A percentile compares a stretch with the other conserved stretches of the same genome.
Evolutionary conservation across 768 basidiomycete species (phyloP).

Genomic region (Guyanaporus albipodus): DNA sequence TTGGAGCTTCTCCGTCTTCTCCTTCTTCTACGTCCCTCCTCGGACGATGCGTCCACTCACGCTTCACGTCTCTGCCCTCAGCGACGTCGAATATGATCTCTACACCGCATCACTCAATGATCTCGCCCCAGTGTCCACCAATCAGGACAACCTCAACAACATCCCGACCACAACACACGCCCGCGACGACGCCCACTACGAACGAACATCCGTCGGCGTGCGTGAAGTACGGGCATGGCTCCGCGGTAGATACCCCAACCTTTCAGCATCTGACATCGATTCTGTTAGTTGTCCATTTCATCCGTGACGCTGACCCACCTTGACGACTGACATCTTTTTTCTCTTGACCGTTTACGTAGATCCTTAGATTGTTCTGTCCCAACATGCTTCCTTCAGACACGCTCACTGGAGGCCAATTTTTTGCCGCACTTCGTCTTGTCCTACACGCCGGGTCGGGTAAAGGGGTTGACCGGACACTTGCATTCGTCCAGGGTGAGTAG

Average conservation of each 20-base stretch:
- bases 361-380: conserved; percentile 62
- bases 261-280: conserved; percentile 54
- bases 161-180: not conserved
- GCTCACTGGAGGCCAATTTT: conserved; percentile 69
- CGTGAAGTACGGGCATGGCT: conserved; percentile 76
- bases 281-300: conserved; percentile 39
- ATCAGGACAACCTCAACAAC: too few species aligned
- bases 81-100: conserved; percentile 62
- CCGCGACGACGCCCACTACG: conserved; percentile 49
- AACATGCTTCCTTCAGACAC: conserved; percentile 47
- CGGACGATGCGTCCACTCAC: conserved; percentile 58
- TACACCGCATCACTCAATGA: conserved; percentile 62
- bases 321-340: not conserved
- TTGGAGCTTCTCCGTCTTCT: too few species aligned
- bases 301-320: not conserved
- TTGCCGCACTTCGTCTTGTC: conserved; percentile 66
- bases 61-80: conserved; percentile 74
- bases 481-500: conserved; percentile 69
- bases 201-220: conserved; percentile 48
- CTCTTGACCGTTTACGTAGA: conserved; percentile 37
- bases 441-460: conserved; percentile 59
- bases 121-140: conserved; percentile 36
- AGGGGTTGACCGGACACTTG: conserved; percentile 59
- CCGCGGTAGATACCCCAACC: conserved; percentile 59
- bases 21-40: too few species aligned